A percentile compares a stretch with the other conserved stretches of the same genome.
Evolutionary conservation across 2,329 filamentous ascomycete species (phyloP).

Genomic region (Dichotomopilus funicola): DNA sequence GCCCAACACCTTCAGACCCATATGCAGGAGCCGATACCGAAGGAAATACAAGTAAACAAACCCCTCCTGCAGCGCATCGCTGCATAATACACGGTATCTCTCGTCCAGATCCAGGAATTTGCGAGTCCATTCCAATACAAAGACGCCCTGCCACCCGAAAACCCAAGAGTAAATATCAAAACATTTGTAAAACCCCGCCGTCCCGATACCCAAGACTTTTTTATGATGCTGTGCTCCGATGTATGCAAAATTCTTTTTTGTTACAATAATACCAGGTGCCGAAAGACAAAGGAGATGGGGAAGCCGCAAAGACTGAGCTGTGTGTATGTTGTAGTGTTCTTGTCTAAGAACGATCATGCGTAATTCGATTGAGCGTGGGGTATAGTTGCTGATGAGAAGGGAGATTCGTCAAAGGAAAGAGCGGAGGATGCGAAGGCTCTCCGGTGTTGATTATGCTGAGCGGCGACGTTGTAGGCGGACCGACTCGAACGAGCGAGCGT

Average conservation of each 20-base stretch:
- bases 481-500: constrained; percentile 84
- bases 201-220: constrained; percentile 21
- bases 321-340: constrained; percentile 11
- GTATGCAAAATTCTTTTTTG: constrained; percentile 25
- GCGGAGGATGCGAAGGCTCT: constrained; percentile 15
- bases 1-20: constrained; percentile 9
- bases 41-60: constrained; percentile 10
- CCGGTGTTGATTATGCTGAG: constrained; percentile 39
- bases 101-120: background rate
- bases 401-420: background rate
- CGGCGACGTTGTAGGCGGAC: constrained; percentile 56
- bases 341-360: constrained; percentile 13
- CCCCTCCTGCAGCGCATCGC: constrained; percentile 9
- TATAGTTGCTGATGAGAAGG: constrained; percentile 16
- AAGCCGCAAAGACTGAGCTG: constrained; percentile 15
- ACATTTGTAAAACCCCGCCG: constrained; percentile 7
- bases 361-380: constrained; percentile 19
- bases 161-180: background rate
- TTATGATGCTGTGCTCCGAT: constrained; percentile 28
- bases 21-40: constrained; percentile 3
- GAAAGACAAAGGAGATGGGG: constrained; percentile 20
- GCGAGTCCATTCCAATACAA: constrained; percentile 1
- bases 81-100: constrained; percentile 12
- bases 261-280: constrained; percentile 22
- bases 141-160: constrained; percentile 4